A percentile compares a stretch with the other conserved stretches of the same genome.
phyloP scores from a whole-genome alignment of 345 rosid species.

The Eucalyptus viminalis region DNA sequence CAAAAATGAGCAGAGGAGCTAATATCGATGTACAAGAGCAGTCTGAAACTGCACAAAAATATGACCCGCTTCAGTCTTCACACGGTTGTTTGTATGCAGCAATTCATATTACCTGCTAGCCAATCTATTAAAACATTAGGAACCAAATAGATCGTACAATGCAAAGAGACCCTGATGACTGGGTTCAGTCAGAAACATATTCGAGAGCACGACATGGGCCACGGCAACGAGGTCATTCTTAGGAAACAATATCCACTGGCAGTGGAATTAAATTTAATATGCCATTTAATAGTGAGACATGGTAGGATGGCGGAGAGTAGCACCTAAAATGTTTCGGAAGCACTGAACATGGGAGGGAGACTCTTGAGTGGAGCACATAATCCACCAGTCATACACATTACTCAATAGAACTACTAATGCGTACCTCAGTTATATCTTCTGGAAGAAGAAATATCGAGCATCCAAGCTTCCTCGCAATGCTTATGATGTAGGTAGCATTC shows the following conservation, averaged over 20 bases:
- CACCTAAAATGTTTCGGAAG: not conserved
- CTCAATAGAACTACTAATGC: not conserved
- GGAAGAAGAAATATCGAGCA: constrained; percentile 96
- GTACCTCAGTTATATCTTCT: constrained; percentile 92
- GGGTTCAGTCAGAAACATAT: not conserved
- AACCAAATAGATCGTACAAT: not conserved
- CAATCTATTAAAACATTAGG: not conserved
- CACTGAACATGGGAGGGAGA: not conserved
- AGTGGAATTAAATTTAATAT: not conserved
- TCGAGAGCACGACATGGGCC: not conserved
- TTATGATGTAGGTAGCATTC: constrained; percentile 93
- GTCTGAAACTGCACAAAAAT: not conserved
- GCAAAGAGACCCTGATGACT: not conserved
- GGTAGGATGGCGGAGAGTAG: not conserved
- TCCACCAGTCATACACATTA: not conserved
- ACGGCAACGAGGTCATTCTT: not conserved
- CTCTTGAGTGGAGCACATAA: not conserved
- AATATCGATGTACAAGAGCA: not conserved
- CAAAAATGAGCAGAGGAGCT: not conserved
- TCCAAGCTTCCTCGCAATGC: constrained; percentile 90
- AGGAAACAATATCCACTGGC: not conserved
- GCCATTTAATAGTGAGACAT: not conserved
- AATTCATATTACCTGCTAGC: not conserved
- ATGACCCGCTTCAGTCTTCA: not conserved
- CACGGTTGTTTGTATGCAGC: not conserved